These are phyloP conservation scores for Malassezia arunalokei DNA, from an alignment of 1,284 basidiomycete genomes.

Conservation along the genomic window DNA sequence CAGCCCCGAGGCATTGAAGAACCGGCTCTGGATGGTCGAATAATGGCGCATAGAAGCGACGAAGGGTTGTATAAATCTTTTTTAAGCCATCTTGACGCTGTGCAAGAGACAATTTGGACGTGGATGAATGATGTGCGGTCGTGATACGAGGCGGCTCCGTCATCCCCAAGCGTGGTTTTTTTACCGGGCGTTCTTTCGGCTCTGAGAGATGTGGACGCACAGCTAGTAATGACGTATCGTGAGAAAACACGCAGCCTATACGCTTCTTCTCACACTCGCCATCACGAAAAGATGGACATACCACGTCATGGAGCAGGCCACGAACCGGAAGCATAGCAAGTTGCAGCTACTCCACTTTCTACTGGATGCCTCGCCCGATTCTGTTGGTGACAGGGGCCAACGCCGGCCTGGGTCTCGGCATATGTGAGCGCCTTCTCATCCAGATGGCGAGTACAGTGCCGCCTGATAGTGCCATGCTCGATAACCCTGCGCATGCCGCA, in stretches of 20 bases:
- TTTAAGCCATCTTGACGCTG: conserved; percentile 24
- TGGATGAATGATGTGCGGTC: conserved; percentile 20
- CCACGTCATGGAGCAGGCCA: conserved; percentile 24
- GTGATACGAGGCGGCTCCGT: conserved; percentile 17
- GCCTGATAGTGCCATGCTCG: conserved; percentile 12
- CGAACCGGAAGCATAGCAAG: conserved; percentile 27
- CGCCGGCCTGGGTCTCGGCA: conserved; percentile 41
- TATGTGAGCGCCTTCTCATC: conserved; percentile 41
- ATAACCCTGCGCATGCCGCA: conserved; percentile 11
- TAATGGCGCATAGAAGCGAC: conserved; percentile 22
- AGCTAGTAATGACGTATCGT: conserved; percentile 9
- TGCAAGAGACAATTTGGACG: conserved; percentile 21
- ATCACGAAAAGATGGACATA: conserved; percentile 27
- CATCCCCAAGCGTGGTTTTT: not conserved
- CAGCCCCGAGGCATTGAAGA: conserved; percentile 16
- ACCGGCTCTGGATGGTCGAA: conserved; percentile 16
- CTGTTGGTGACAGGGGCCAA: conserved; percentile 44
- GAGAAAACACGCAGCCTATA: conserved; percentile 25
- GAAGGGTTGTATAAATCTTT: conserved; percentile 21
- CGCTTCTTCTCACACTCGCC: conserved; percentile 22
- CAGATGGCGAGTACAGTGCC: conserved; percentile 43
- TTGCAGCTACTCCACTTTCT: conserved; percentile 1
- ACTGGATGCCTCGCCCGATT: conserved; percentile 25
- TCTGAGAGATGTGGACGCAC: not conserved
- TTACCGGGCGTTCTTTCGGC: not conserved